These are phyloP conservation scores for Hypomyces perniciosus DNA, from an alignment of 2,329 filamentous ascomycete species.

Conservation along the genomic window DNA sequence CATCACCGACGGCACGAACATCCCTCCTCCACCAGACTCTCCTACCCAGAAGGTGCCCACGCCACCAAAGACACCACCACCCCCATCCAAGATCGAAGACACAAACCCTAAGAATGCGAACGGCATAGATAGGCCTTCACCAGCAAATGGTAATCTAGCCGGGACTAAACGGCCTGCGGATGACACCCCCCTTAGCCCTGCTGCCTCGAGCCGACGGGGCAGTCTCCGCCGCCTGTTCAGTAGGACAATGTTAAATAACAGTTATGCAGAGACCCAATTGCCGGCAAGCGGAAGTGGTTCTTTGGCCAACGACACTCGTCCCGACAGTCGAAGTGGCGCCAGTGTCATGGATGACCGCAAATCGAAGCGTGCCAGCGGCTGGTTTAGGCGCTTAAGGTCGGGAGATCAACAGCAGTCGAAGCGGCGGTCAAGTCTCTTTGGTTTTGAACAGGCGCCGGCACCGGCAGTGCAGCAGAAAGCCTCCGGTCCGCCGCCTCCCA, in stretches of 20 bases:
- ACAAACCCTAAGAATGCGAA: constrained; percentile 11
- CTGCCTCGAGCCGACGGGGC: constrained; percentile 45
- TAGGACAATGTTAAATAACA: constrained; percentile 48
- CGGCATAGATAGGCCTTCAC: constrained; percentile 11
- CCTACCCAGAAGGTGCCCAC: constrained; percentile 44
- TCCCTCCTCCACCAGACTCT: constrained; percentile 52
- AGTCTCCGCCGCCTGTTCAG: constrained; percentile 54
- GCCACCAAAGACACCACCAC: constrained; percentile 33
- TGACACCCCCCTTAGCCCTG: constrained; percentile 47
- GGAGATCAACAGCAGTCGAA: constrained; percentile 39
- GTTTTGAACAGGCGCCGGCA: constrained; percentile 29
- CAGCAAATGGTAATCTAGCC: constrained; percentile 38
- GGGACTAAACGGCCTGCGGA: constrained; percentile 46
- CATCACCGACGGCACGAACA: constrained; percentile 55
- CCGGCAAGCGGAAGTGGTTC: constrained; percentile 31
- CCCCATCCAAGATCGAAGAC: constrained; percentile 21
- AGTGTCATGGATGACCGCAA: constrained; percentile 48
- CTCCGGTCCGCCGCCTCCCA: constrained; percentile 50
- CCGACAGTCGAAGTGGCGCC: constrained; percentile 44
- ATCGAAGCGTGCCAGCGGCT: constrained; percentile 51
- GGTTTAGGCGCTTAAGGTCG: constrained; percentile 50
- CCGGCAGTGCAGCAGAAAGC: constrained; percentile 29
- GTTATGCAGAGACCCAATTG: constrained; percentile 45
- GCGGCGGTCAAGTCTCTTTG: constrained; percentile 19
- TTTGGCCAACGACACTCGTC: constrained; percentile 33